Conservation (phyloP, 2,329 filamentous ascomycete species). For the Cordyceps cicadae region DNA sequence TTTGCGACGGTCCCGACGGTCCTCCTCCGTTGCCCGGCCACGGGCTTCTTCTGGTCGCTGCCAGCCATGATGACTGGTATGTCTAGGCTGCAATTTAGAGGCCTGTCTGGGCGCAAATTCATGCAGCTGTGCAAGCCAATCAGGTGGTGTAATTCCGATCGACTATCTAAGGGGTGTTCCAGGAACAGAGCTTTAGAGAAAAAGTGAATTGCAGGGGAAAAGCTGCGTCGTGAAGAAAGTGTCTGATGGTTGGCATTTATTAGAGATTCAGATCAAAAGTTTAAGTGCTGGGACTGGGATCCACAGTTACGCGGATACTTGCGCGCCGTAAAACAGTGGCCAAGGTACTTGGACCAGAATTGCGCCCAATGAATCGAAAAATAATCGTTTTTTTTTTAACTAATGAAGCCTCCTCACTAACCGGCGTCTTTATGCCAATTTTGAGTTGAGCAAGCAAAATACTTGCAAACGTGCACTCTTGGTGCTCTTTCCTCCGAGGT, state of each 20-base stretch:
- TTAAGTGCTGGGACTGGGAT: not conserved
- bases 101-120: not conserved
- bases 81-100: not conserved
- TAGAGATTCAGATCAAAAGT: not conserved
- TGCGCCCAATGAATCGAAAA: not conserved
- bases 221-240: not conserved
- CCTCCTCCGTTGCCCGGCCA: not conserved
- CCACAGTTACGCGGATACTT: not conserved
- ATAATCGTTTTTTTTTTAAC: not conserved
- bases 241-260: not conserved
- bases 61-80: not conserved
- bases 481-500: not conserved
- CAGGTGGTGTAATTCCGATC: not conserved
- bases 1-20: slow-evolving; percentile 19
- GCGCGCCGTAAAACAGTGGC: not conserved
- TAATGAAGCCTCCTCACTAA: not conserved
- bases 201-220: not conserved
- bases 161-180: not conserved
- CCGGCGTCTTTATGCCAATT: not conserved
- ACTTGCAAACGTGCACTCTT: not conserved
- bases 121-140: not conserved
- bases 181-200: not conserved
- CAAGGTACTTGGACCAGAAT: not conserved
- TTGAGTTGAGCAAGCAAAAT: not conserved
- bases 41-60: not conserved